phyloP scores from a whole-genome alignment of 192 early-diverging fungal species.

The Gamsiella multidivaricata region DNA sequence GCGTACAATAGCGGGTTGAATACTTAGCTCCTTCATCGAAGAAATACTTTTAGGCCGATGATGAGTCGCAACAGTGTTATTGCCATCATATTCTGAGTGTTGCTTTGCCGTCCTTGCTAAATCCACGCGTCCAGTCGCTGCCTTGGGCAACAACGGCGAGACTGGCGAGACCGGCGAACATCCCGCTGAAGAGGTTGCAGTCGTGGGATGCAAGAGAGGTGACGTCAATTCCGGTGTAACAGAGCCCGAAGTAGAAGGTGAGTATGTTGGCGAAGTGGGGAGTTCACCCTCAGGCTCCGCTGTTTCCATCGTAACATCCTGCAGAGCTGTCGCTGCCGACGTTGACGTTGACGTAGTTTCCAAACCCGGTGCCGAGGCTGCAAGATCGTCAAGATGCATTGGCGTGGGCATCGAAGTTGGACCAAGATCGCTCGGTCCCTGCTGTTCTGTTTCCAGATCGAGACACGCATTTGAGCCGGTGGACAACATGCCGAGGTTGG shows the following conservation, averaged over 20 bases:
- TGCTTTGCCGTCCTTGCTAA: slow-evolving; percentile 16
- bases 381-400: slow-evolving; percentile 2
- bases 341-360: neutral
- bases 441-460: slow-evolving; percentile 3
- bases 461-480: neutral
- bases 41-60: slow-evolving; percentile 4
- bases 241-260: slow-evolving; percentile 17
- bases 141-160: neutral
- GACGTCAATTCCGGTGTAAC: slow-evolving; percentile 41
- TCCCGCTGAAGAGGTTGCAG: neutral
- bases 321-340: neutral
- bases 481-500: slow-evolving; percentile 4
- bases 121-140: slow-evolving; percentile 10
- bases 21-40: slow-evolving; percentile 9
- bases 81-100: slow-evolving; percentile 6
- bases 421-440: neutral
- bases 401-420: neutral
- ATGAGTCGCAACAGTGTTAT: neutral
- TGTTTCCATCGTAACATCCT: slow-evolving; percentile 21
- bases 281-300: slow-evolving; percentile 21
- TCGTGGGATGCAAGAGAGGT: neutral
- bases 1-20: slow-evolving; percentile 2
- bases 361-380: neutral
- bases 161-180: slow-evolving; percentile 5
- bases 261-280: slow-evolving; percentile 17